These are phyloP conservation scores for Suillus subaureus DNA, from an alignment of 768 basidiomycete species.

Conservation along the genomic window DNA sequence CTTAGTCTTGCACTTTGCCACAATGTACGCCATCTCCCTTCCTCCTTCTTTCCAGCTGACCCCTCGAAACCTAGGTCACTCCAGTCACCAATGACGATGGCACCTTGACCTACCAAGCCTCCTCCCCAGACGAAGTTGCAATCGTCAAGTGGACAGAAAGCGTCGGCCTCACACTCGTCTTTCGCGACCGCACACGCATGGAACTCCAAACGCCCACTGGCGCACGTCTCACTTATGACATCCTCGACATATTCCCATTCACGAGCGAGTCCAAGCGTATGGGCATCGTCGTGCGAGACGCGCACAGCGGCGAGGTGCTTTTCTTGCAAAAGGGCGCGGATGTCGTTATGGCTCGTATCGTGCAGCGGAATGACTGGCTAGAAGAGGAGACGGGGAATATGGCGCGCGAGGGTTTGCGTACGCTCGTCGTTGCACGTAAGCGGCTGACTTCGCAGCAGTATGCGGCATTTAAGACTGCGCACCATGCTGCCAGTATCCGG, in stretches of 20 bases:
- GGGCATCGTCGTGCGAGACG: conserved; percentile 94
- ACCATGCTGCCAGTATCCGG: conserved; percentile 78
- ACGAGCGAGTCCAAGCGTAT: conserved; percentile 99
- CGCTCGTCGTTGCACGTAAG: conserved; percentile 90
- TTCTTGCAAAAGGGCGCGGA: conserved; percentile 98
- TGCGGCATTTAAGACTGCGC: conserved; percentile 65
- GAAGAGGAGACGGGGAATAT: conserved; percentile 99
- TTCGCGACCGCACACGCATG: conserved; percentile 90
- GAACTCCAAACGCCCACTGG: conserved; percentile 77
- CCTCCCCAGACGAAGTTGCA: conserved; percentile 98
- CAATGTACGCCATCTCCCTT: conserved; percentile 59
- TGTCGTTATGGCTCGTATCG: conserved; percentile 95
- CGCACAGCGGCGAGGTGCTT: conserved; percentile 70
- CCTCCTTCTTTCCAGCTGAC: background rate
- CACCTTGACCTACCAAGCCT: conserved; percentile 94
- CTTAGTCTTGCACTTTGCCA: conserved; percentile 94
- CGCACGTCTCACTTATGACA: conserved; percentile 67
- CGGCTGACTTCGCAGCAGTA: conserved; percentile 70
- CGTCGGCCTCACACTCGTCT: conserved; percentile 85
- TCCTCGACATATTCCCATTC: conserved; percentile 96
- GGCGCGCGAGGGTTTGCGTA: conserved; percentile 94
- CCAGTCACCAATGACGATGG: conserved; percentile 95
- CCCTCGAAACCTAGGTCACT: conserved; percentile 67
- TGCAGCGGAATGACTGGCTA: conserved; percentile 97
- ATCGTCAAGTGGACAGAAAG: conserved; percentile 98